Conservation (phyloP, 179 eudicot species). For the Drosera spatulata region DNA sequence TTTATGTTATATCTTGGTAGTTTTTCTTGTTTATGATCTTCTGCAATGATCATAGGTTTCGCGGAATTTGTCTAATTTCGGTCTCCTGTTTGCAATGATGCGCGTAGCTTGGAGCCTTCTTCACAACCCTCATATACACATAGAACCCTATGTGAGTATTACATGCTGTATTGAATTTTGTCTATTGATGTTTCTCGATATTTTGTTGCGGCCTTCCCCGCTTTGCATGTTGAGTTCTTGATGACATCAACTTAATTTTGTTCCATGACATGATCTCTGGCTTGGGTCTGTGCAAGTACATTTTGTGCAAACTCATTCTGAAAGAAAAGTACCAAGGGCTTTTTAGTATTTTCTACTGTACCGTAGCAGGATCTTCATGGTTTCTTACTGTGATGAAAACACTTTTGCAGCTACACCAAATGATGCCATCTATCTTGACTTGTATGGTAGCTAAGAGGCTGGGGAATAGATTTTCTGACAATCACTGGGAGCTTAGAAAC, state of each 20-base stretch:
- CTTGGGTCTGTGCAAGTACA: no score
- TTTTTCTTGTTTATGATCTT: background rate
- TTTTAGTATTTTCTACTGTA: no score
- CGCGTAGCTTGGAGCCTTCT: conserved; percentile 84
- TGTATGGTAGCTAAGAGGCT: conserved; percentile 82
- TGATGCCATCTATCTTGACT: conserved; percentile 89
- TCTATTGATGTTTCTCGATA: background rate
- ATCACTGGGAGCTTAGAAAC: conserved; percentile 95
- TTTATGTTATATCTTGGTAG: background rate
- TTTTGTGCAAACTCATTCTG: no score
- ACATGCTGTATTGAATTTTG: background rate
- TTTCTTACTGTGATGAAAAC: conserved; percentile 4
- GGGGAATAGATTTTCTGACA: conserved; percentile 65
- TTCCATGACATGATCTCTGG: no score
- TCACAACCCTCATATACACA: conserved; percentile 73
- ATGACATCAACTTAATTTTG: no score
- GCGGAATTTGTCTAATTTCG: conserved; percentile 54
- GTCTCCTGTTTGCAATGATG: conserved; percentile 75
- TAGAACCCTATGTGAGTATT: conserved; percentile 87
- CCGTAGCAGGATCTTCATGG: no score
- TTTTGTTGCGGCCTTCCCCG: background rate
- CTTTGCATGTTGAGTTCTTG: background rate
- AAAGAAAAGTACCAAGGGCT: no score
- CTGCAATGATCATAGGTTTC: conserved; percentile 48
- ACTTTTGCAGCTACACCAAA: conserved; percentile 66